phyloP scores from a whole-genome alignment of 225 moss, liverwort and hornwort species.

The Pseudoscleropodium purum region DNA sequence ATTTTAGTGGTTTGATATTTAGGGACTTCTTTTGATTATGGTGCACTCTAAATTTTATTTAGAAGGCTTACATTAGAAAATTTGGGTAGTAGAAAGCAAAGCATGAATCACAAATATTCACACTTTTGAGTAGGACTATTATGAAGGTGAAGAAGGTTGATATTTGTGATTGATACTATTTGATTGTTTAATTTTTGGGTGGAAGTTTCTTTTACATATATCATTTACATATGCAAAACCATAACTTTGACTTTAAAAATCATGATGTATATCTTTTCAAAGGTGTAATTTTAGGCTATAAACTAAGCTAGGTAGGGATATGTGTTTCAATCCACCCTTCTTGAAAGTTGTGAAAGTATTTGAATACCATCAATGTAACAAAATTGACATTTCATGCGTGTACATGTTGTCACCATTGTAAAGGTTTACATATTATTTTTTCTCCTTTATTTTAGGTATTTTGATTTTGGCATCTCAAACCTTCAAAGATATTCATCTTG shows the following conservation, averaged over 20 bases:
- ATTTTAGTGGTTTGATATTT: not conserved
- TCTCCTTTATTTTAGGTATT: too few species aligned
- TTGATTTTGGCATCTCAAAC: too few species aligned
- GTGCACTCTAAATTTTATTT: accelerated
- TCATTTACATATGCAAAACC: accelerated
- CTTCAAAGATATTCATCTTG: too few species aligned
- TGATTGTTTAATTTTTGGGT: not conserved
- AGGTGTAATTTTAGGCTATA: not conserved
- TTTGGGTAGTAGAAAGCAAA: not conserved
- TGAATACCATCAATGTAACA: accelerated
- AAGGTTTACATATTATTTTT: too few species aligned
- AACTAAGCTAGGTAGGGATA: accelerated
- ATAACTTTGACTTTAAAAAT: accelerated
- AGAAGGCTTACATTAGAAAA: not conserved
- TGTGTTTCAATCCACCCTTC: accelerated
- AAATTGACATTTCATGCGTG: not conserved
- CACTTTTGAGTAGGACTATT: not conserved
- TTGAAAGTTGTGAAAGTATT: not conserved
- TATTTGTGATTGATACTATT: not conserved
- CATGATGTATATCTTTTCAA: too few species aligned
- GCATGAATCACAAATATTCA: not conserved
- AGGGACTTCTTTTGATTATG: not conserved
- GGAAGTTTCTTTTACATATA: accelerated
- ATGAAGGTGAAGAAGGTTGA: accelerated
- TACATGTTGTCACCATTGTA: too few species aligned